Evolutionary conservation across 2,329 filamentous ascomycete genomes (phyloP).

Genomic region (Colletotrichum sp.): DNA sequence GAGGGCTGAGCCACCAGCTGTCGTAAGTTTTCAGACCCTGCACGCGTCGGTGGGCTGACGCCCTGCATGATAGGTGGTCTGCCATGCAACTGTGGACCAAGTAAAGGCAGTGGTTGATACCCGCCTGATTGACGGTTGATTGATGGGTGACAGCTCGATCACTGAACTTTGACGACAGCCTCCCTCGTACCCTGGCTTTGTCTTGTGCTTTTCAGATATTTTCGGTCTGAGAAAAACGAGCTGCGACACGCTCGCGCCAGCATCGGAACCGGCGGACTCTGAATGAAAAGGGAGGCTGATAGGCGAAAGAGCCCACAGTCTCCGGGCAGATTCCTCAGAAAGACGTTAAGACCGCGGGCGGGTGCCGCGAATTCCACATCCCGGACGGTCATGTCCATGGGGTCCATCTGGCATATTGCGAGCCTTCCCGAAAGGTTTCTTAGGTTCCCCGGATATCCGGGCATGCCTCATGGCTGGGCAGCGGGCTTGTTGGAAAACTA

Average conservation of each 20-base stretch:
- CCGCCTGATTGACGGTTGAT: not conserved
- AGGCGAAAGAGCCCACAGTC: not conserved
- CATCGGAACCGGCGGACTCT: not conserved
- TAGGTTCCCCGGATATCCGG: not conserved
- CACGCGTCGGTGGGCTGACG: slow-evolving; percentile 1
- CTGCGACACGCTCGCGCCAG: not conserved
- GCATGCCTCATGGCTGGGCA: not conserved
- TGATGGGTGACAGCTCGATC: not conserved
- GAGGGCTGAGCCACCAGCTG: slow-evolving; percentile 16
- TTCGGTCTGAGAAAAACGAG: not conserved
- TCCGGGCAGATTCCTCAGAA: not conserved
- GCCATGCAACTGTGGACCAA: not conserved
- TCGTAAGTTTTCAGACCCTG: slow-evolving; percentile 15
- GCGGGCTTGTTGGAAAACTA: not conserved
- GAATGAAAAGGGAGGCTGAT: not conserved
- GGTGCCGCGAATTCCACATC: slow-evolving; percentile 6
- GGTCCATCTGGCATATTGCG: not conserved
- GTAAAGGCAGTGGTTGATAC: not conserved
- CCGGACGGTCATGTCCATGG: not conserved
- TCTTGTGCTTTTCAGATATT: not conserved
- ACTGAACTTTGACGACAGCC: not conserved
- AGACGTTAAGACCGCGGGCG: not conserved
- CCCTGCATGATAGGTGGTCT: not conserved
- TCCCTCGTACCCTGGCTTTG: not conserved
- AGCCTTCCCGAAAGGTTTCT: not conserved